A percentile compares a stretch with the other conserved stretches of the same genome.
phyloP scores from a whole-genome alignment of 2,329 filamentous ascomycete genomes.

The Cordyceps militaris region DNA sequence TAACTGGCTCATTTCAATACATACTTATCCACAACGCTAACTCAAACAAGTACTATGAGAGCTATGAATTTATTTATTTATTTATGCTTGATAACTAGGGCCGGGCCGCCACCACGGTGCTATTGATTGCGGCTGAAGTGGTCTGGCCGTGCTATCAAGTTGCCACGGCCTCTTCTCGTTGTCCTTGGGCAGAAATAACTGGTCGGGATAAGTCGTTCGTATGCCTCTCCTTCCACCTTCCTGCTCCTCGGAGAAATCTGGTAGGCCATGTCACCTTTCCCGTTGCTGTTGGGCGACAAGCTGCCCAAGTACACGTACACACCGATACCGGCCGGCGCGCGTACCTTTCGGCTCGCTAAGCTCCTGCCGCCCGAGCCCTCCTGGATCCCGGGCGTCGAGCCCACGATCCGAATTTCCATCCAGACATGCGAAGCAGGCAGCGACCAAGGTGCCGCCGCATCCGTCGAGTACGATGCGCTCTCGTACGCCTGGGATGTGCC shows the following conservation, averaged over 20 bases:
- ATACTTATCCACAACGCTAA: background rate
- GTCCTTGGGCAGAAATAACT: background rate
- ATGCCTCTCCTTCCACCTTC: background rate
- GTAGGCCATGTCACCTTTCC: background rate
- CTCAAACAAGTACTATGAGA: background rate
- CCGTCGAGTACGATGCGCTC: conserved; percentile 22
- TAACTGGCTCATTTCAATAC: background rate
- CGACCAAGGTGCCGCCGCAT: background rate
- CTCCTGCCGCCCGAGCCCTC: conserved; percentile 19
- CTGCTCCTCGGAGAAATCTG: background rate
- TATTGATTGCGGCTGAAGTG: conserved; percentile 12
- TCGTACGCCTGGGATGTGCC: conserved; percentile 26
- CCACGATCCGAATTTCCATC: conserved; percentile 23
- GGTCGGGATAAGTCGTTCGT: background rate
- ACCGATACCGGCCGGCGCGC: conserved; percentile 4
- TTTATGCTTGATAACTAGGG: background rate
- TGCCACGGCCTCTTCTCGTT: background rate
- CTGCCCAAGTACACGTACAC: conserved; percentile 12
- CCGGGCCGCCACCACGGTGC: background rate
- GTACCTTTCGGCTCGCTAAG: conserved; percentile 21
- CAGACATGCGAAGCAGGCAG: conserved; percentile 17
- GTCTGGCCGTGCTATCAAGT: background rate
- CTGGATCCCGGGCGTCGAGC: conserved; percentile 15
- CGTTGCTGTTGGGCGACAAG: background rate
- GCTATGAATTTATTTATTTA: background rate